Conservation (phyloP, 1,284 basidiomycete species). For the Trametes sp. region DNA sequence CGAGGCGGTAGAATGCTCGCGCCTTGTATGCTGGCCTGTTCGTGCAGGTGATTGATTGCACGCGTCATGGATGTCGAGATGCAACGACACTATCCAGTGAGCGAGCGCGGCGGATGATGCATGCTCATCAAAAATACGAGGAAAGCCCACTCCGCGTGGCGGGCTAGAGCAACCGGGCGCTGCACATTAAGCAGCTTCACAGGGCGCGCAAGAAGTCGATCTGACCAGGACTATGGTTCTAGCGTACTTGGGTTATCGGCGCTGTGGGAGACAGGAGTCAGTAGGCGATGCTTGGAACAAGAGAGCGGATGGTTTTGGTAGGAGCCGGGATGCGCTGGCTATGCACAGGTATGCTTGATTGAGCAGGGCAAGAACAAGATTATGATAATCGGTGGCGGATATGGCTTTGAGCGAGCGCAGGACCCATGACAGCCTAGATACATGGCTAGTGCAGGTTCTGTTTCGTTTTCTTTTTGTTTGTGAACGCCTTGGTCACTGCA, state of each 20-base stretch:
- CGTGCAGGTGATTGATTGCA: no score
- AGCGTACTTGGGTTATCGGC: neutral
- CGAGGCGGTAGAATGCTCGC: no score
- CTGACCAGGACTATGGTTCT: neutral
- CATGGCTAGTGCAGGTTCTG: neutral
- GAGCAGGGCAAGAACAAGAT: neutral
- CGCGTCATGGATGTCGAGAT: no score
- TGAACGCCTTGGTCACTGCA: neutral
- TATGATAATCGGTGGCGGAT: neutral
- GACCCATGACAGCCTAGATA: neutral
- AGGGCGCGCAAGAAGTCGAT: neutral
- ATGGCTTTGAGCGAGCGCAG: neutral
- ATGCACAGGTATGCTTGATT: neutral
- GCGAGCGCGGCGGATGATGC: no score
- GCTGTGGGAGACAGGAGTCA: neutral
- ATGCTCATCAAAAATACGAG: neutral
- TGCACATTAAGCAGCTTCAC: neutral
- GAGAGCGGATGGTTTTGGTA: neutral
- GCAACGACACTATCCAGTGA: no score
- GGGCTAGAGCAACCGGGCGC: neutral
- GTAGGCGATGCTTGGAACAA: neutral
- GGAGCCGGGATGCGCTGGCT: neutral
- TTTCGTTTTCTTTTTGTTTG: neutral
- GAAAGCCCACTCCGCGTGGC: neutral
- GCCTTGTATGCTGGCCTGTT: no score